Conservation (phyloP, 2,329 filamentous ascomycete species). For the Trichoderma oligosporum region DNA sequence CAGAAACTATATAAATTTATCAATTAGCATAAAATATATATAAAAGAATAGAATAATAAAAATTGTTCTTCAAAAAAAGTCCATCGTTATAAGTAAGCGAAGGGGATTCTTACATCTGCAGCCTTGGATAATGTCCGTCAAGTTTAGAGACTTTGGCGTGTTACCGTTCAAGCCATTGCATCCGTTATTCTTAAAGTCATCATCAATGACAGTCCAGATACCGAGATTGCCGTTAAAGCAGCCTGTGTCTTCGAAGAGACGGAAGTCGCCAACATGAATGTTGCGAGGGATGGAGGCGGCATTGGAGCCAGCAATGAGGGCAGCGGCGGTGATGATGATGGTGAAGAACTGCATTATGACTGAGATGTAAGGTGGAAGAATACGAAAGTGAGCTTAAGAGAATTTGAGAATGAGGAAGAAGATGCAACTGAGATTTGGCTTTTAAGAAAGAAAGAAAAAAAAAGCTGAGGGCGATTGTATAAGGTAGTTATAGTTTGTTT, state of each 20-base stretch:
- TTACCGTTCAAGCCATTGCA: slow-evolving; percentile 23
- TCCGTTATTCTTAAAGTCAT: slow-evolving; percentile 22
- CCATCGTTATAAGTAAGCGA: background rate
- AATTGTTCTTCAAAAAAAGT: no score
- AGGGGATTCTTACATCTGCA: slow-evolving; percentile 22
- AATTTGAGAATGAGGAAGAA: no score
- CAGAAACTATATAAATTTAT: slow-evolving; percentile 18
- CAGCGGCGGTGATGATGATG: slow-evolving; percentile 17
- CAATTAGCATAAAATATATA: background rate
- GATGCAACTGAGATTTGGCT: no score
- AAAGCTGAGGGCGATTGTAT: background rate
- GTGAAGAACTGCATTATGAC: slow-evolving; percentile 22
- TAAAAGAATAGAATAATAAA: background rate
- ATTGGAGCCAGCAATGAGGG: slow-evolving; percentile 19
- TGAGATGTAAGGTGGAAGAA: background rate
- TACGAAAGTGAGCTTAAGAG: background rate
- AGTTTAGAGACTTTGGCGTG: slow-evolving; percentile 20
- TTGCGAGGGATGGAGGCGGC: slow-evolving; percentile 23
- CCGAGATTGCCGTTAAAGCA: slow-evolving; percentile 25
- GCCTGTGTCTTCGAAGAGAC: slow-evolving; percentile 22
- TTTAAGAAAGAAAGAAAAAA: background rate
- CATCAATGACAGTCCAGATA: slow-evolving; percentile 28
- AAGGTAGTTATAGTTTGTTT: background rate
- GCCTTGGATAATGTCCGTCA: slow-evolving; percentile 20
- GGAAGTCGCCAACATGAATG: slow-evolving; percentile 28